Evolutionary conservation across 2,329 filamentous ascomycete species (phyloP), one percentile per base, ranked within the genome.

Genomic region (Aspergillus thermomutatus): DNA sequence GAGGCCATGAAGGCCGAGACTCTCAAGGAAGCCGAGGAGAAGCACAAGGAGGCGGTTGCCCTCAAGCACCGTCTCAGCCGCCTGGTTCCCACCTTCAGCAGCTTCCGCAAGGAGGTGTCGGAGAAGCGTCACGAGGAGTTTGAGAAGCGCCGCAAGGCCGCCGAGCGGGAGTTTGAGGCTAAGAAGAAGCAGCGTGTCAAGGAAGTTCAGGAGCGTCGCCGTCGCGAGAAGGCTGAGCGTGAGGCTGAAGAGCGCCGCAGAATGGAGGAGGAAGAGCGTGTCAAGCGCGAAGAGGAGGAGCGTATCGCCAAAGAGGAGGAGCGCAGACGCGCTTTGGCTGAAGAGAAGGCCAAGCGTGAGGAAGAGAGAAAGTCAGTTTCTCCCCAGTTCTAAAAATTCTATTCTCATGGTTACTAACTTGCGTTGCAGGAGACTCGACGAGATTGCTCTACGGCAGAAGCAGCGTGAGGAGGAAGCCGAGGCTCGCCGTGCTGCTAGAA

Each of bases 61-160:
- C 85, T 99, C 66, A 97, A 97, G 85, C 89, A 96, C 76, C 90
- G 94, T 72, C 86, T 99, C 52, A 88, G 84, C 70, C 87, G 92
- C 60, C 83, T 99, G 54, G 88, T 97, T 62, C 84, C 87, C n/a
- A 76, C 82, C 53, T 99, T 96, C 78, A 91, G 94, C 74, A 78
- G 80, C 9, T 97, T 96, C 84, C 87, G 90, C 70, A 82, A 87
- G 64, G 87, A 87, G 49, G 86, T 99, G 53, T 90, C 90, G 60
- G 88, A 94, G 75, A 88, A 91, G 71, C 90, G 93, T 66, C 91
- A 91, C 71, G 90, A 96, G 67, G 92, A 97, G 76, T 99, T 97
- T 66, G 94, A 97, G 83, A 93, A 90, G 80, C 90, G 92, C 63
- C 90, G 90, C 71, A 92, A 89, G 74, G 88, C 91, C 69, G 94